Base-by-base conservation (phyloP, 2,329 filamentous ascomycete species). In the Pseudogymnoascus sp. region DNA sequence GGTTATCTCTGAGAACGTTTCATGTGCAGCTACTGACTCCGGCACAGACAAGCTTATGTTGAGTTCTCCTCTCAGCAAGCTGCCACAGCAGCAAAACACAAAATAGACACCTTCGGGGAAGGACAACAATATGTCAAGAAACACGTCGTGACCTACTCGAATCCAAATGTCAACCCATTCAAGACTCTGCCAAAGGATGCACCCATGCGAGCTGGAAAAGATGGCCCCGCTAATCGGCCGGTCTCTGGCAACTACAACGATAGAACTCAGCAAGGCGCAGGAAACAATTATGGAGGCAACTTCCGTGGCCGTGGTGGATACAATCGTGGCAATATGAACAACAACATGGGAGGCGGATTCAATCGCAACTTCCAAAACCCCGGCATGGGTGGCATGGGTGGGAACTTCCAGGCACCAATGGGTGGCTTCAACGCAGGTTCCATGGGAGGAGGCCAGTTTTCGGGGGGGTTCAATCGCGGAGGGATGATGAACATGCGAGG, bases 111-210 rank as follows among this genome's bases (percentile, higher is more conserved):
- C 35, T 72, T 73, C 25, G 77, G 77, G 43, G 79, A 83, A 63
- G 80, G 81, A 18, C 76, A 74, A 61, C 79, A 78, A 66, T 77
- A 76, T 61, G 79, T 73, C 69, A 87, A 80, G 65, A 92, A 92
- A 71, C 82, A 89, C 66, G 82, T 80, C 1, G 85, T 90, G 54
- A 84, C 84, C 62, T 97, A 92, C 77, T 88, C 89, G 60, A 87
- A 85, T 65, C 86, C 91, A 0, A 82, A 84, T 57, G 81, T 83
- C 66, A 97, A 97, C 72, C 92, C 92, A 0, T 97, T 96, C 82
- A 87, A 89, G 66, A 97, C 92, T 0, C 77, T 95, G 4, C 92
- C 92, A 16, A 96, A 96, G 76, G 92, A 96, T 72, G 87, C 88
- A 0, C 91, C 90, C 0, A 81, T 83, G 67, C 84, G 89, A 28